Evolutionary conservation across 306 rosid species (phyloP), one percentile per base, ranked within the genome.

Genomic region (Glycine soja): DNA sequence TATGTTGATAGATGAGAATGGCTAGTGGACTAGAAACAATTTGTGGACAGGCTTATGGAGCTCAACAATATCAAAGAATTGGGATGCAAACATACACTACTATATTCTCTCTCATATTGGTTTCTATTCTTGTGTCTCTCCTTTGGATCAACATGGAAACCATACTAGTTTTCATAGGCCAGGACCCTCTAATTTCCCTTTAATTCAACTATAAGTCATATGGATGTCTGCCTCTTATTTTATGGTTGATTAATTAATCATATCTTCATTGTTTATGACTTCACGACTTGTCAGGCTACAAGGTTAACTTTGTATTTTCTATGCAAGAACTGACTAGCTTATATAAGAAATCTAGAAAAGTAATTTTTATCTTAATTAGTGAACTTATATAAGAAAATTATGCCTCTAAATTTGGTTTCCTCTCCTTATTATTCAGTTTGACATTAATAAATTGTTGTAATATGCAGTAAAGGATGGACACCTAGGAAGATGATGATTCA

Each of bases 401-500:
- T 66, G 50, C 69, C 34, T 69, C 50, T 45, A 58, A 58, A 50
- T 62, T 64, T 70, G 61, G 51, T 16, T 78, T 45, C 15, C 18
- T 52, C 15, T 30, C 72, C 16, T 76, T 81, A 62, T 79, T 24
- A 50, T 78, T 83, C 80, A 83, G 90, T 61, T 50, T 68, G 68
- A 80, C 78, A 78, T 58, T 51, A 66, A 43, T 75, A 87, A 24
- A 42, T 73, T 58, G 77, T 87, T 62, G 66, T 50, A 84, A 84
- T 75, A 80, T 40, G 79, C 87, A 83, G 75, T 86, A 73, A 0
- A 71, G 74, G 57, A 83, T 78, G 16, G 84, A 85, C 70, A 34
- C 81, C 30, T 90, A 87, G 64, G 92, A 91, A 72, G 94, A 93
- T 88, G 97, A 91, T 64, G 78, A 75, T 82, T 93, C 97, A 50